These are phyloP conservation scores for Cryptomeria japonica DNA, from an alignment of 75 land plant species.

Conservation along the genomic window DNA sequence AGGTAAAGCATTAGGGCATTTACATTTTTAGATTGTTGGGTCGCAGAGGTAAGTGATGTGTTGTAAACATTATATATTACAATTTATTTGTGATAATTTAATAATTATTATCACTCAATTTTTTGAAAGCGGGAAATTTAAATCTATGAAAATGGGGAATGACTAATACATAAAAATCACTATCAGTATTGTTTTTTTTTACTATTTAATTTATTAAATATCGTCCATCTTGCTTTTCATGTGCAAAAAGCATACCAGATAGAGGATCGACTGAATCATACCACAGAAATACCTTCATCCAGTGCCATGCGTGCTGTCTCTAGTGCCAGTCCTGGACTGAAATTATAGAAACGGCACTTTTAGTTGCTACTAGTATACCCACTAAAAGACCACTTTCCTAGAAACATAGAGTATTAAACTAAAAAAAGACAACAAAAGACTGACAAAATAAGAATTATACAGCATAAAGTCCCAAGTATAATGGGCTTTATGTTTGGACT, in stretches of 20 bases:
- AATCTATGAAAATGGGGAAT: neutral
- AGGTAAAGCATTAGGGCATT: too few relatives aligned
- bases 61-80: neutral
- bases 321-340: conserved; percentile 67
- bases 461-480: neutral
- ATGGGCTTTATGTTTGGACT: neutral
- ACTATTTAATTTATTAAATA: neutral
- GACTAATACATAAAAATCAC: neutral
- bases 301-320: conserved; percentile 77
- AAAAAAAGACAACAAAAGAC: neutral
- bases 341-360: conserved; percentile 6
- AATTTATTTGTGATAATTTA: neutral
- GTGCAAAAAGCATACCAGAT: neutral
- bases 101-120: neutral
- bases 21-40: too few relatives aligned
- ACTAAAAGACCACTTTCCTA: neutral
- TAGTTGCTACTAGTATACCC: neutral
- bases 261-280: conserved; percentile 21
- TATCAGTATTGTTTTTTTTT: neutral
- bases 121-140: neutral
- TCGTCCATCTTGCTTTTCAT: neutral
- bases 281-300: conserved; percentile 73
- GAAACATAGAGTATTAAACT: neutral
- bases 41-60: neutral
- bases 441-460: neutral